phyloP scores from a whole-genome alignment of 306 rosid species.

The Ormosia emarginata region DNA sequence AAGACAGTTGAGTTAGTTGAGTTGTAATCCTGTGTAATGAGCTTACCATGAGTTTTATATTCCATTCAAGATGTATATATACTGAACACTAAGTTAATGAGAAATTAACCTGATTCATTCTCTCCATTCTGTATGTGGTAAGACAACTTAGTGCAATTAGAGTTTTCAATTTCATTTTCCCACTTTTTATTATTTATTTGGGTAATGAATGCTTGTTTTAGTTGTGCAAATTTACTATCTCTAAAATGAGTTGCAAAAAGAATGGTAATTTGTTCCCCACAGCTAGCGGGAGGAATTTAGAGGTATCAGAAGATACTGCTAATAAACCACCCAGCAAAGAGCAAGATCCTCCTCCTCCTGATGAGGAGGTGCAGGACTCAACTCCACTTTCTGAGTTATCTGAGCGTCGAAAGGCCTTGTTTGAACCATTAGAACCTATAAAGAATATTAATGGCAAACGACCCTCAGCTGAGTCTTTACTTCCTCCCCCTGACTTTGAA shows the following conservation, averaged over 20 bases:
- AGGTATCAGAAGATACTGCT: slow-evolving; percentile 56
- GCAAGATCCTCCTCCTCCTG: slow-evolving; percentile 32
- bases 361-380: slow-evolving; percentile 47
- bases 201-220: background rate
- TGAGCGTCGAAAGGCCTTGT: slow-evolving; percentile 61
- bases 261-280: slow-evolving; percentile 68
- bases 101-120: no score
- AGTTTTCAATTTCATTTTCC: background rate
- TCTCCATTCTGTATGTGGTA: no score
- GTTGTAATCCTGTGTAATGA: no score
- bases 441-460: slow-evolving; percentile 47
- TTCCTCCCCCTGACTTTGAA: slow-evolving; percentile 94
- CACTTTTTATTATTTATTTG: background rate
- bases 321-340: slow-evolving; percentile 45
- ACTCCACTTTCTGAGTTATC: slow-evolving; percentile 47
- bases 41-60: no score
- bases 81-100: no score
- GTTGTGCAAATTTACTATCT: slow-evolving; percentile 25
- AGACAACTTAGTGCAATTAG: background rate
- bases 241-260: slow-evolving; percentile 54
- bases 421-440: slow-evolving; percentile 82
- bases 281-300: slow-evolving; percentile 77
- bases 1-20: no score
- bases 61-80: no score
- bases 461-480: slow-evolving; percentile 74